Percentiles rank a stretch among this genome's conserved stretches.
These are phyloP conservation scores for Calocybe gangraenosa DNA, from an alignment of 768 basidiomycete species.

Conservation along the genomic window DNA sequence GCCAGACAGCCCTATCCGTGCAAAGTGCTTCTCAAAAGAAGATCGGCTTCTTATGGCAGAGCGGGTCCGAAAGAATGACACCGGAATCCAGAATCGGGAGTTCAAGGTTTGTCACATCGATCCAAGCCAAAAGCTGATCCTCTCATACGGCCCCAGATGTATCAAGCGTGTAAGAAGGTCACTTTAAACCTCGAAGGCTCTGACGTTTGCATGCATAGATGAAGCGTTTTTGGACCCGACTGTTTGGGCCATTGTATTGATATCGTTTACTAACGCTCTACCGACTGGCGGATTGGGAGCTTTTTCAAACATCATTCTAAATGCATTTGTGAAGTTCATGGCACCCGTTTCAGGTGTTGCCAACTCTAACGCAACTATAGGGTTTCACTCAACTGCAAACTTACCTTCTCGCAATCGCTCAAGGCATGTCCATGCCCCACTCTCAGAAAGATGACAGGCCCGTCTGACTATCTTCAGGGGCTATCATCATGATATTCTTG, in stretches of 20 bases:
- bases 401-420: constrained; percentile 47
- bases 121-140: neutral
- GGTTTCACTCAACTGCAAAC: constrained; percentile 47
- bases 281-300: constrained; percentile 46
- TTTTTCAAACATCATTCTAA: constrained; percentile 51
- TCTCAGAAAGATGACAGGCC: constrained; percentile 13
- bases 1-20: constrained; percentile 45
- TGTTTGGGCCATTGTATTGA: constrained; percentile 41
- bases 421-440: constrained; percentile 23
- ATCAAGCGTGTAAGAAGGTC: constrained; percentile 27
- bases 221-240: constrained; percentile 44
- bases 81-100: constrained; percentile 46
- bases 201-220: constrained; percentile 15
- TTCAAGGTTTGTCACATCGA: constrained; percentile 34
- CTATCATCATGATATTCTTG: constrained; percentile 38
- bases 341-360: neutral
- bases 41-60: constrained; percentile 46
- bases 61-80: constrained; percentile 47
- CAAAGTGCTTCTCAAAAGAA: constrained; percentile 42
- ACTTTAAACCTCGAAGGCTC: neutral
- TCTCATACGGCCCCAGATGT: constrained; percentile 12
- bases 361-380: constrained; percentile 14
- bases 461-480: constrained; percentile 21
- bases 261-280: constrained; percentile 45
- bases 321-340: constrained; percentile 31